Evolutionary conservation across 495 filamentous ascomycete species (phyloP).

Genomic region (Aeminium ludgeri): DNA sequence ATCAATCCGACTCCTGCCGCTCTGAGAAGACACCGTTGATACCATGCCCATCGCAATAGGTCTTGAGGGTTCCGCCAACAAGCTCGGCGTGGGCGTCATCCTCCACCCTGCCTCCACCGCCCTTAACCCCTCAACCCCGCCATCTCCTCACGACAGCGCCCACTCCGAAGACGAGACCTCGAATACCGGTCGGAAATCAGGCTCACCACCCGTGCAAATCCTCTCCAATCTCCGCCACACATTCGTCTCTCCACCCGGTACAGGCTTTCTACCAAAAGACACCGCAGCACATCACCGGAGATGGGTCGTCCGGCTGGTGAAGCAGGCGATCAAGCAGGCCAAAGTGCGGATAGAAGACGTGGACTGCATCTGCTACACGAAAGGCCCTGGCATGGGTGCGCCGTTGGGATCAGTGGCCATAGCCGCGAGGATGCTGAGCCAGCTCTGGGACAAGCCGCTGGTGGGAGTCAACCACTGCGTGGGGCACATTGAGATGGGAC

Average conservation of each 20-base stretch:
- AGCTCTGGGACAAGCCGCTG: slow-evolving; percentile 75
- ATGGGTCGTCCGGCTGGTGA: slow-evolving; percentile 67
- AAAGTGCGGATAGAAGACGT: slow-evolving; percentile 45
- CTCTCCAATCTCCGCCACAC: slow-evolving; percentile 93
- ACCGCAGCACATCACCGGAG: slow-evolving; percentile 79
- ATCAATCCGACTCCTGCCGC: too few species aligned
- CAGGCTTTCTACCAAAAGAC: slow-evolving; percentile 92
- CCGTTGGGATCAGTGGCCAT: slow-evolving; percentile 80
- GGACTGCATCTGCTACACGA: slow-evolving; percentile 87
- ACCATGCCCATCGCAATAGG: slow-evolving; percentile 50
- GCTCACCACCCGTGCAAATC: slow-evolving; percentile 37
- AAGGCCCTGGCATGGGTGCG: slow-evolving; percentile 91
- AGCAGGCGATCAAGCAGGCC: slow-evolving; percentile 56
- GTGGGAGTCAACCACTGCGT: slow-evolving; percentile 96
- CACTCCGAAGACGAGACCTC: slow-evolving; percentile 20
- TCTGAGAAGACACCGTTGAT: too few species aligned
- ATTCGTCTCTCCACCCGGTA: slow-evolving; percentile 76
- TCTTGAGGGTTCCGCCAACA: slow-evolving; percentile 95
- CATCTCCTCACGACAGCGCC: slow-evolving; percentile 16
- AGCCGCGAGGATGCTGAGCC: slow-evolving; percentile 60
- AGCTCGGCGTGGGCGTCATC: slow-evolving; percentile 88
- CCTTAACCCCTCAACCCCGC: slow-evolving; percentile 18
- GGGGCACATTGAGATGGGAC: slow-evolving; percentile 95
- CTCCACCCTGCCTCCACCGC: slow-evolving; percentile 44
- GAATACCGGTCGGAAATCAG: slow-evolving; percentile 29